These are phyloP conservation scores for Digitaria exilis DNA, from an alignment of 202 grass and related monocot genomes.

Conservation along the genomic window DNA sequence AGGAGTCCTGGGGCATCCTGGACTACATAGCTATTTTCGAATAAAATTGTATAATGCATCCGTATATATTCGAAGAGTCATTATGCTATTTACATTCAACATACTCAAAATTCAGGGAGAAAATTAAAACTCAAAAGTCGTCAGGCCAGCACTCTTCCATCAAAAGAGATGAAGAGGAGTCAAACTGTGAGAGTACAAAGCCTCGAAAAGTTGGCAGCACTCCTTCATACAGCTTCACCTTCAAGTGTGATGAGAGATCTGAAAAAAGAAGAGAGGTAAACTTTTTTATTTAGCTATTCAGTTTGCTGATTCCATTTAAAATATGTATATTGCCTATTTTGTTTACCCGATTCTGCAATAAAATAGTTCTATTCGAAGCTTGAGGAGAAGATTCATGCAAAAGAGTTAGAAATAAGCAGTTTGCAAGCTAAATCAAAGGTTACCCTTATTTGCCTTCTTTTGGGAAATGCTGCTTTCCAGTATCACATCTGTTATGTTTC, in stretches of 20 bases:
- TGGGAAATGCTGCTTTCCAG: not conserved
- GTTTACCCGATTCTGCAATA: conserved; percentile 20
- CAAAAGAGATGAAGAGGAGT: conserved; percentile 53
- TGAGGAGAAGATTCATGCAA: conserved; percentile 86
- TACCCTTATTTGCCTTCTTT: conserved; percentile 21
- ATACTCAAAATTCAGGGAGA: conserved; percentile 41
- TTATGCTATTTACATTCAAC: conserved; percentile 42
- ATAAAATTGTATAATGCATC: conserved; percentile 13
- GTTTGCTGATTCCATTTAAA: conserved; percentile 12
- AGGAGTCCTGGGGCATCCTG: conserved; percentile 14
- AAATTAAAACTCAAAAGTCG: conserved; percentile 46
- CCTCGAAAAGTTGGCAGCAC: conserved; percentile 37
- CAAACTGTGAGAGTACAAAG: conserved; percentile 47
- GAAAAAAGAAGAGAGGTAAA: conserved; percentile 65
- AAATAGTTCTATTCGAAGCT: conserved; percentile 90
- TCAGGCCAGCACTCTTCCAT: conserved; percentile 43
- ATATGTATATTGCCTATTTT: conserved; percentile 13
- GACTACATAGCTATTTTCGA: not conserved
- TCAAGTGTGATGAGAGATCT: conserved; percentile 71
- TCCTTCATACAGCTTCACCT: conserved; percentile 65
- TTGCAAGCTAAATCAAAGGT: conserved; percentile 95
- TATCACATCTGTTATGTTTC: not conserved
- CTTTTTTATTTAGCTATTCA: not conserved
- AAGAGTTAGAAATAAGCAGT: conserved; percentile 86
- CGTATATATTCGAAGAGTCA: conserved; percentile 19